These are phyloP conservation scores for Thielaviopsis populi DNA, from an alignment of 2,329 filamentous ascomycete species.

Conservation along the genomic window DNA sequence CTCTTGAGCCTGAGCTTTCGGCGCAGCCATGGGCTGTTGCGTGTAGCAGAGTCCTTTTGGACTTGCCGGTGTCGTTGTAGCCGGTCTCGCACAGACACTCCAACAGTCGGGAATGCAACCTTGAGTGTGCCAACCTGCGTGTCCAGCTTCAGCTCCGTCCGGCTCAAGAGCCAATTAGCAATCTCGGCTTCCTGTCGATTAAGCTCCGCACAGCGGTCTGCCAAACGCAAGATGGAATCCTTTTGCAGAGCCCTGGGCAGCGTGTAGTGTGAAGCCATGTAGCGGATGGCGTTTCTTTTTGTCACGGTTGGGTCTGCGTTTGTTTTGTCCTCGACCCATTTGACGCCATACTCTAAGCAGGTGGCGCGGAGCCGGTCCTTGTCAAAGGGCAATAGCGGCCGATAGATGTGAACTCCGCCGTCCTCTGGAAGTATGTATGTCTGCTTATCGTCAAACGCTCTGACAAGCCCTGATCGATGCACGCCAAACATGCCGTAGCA, in stretches of 20 bases:
- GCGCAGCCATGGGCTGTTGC: not conserved
- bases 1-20: not conserved
- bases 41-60: not conserved
- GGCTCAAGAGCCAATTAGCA: constrained; percentile 33
- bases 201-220: constrained; percentile 35
- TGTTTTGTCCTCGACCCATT: constrained; percentile 74
- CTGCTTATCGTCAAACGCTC: constrained; percentile 27
- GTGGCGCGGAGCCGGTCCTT: constrained; percentile 63
- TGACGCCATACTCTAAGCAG: constrained; percentile 50
- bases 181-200: constrained; percentile 33
- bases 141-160: not conserved
- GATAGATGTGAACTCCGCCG: constrained; percentile 50
- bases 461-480: constrained; percentile 46
- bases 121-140: not conserved
- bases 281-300: constrained; percentile 62
- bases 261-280: constrained; percentile 34
- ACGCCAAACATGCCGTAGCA: constrained; percentile 61
- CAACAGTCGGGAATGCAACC: not conserved
- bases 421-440: constrained; percentile 37
- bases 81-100: not conserved
- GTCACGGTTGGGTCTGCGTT: constrained; percentile 68
- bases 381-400: constrained; percentile 54
- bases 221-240: constrained; percentile 45
- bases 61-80: not conserved
- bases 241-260: constrained; percentile 59